A percentile compares a stretch with the other conserved stretches of the same genome.
Conservation (phyloP, 352 stramenopile genomes). For the Phytopythium chamaehyphon region DNA sequence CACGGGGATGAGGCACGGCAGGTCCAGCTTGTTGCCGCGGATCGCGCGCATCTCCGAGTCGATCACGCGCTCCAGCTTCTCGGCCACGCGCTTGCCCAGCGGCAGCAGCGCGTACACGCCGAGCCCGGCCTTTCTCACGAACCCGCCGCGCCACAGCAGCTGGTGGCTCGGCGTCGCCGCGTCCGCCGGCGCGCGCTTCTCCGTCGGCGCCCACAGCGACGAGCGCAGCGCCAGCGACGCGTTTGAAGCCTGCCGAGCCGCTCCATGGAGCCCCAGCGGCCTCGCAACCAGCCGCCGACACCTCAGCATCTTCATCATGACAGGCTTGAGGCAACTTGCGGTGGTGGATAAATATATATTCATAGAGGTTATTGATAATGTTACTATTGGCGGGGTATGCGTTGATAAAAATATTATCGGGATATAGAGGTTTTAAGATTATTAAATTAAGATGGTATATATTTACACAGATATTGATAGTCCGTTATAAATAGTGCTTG, state of each 20-base stretch:
- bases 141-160: conserved; percentile 78
- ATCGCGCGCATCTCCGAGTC: conserved; percentile 79
- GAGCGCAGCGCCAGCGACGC: conserved; percentile 34
- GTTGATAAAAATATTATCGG: background rate
- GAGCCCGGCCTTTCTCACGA: conserved; percentile 82
- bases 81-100: conserved; percentile 65
- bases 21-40: conserved; percentile 76
- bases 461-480: no score
- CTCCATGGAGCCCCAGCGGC: no score
- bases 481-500: no score
- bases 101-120: conserved; percentile 80
- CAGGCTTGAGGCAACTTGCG: no score
- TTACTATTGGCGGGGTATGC: no score
- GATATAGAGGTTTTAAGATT: background rate
- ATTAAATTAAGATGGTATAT: no score
- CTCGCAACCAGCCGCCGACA: no score
- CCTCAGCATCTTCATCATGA: no score
- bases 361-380: background rate
- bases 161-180: conserved; percentile 82
- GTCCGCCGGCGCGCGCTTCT: conserved; percentile 72
- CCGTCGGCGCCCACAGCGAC: conserved; percentile 64
- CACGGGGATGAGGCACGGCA: conserved; percentile 68
- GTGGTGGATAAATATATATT: background rate
- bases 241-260: no score
- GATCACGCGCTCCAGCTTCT: conserved; percentile 79